Evolutionary conservation across 2,329 filamentous ascomycete species (phyloP), one percentile per base, ranked within the genome.

Genomic region (Geosmithia putterillii): DNA sequence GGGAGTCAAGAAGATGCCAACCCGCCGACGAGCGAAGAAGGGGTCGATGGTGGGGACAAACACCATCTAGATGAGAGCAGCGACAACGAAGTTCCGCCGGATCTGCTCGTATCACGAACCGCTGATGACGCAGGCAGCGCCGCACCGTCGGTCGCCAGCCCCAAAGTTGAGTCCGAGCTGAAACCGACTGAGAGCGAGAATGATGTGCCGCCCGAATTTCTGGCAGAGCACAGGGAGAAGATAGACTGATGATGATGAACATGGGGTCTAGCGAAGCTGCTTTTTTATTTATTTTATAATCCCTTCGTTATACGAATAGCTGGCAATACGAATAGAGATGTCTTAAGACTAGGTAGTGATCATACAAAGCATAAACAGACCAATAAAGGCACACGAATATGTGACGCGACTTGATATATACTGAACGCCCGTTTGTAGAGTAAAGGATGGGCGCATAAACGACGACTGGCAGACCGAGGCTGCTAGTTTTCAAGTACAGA

Each of bases 181-280:
- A 18, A 41, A 18, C 12, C 38, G 23, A 36, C 32, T 12, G 35
- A 23, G 23, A 67, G 63, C 48, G 67, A 67, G 46, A 71, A 71
- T 41, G 70, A 71, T 42, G 63, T 76, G 7, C 71, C 73, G 1
- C 57, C 59, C 0, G 71, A 76, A 45, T 74, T 77, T 48, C 49
- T 76, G 7, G 66, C 66, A 10, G 67, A 73, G 50, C 66, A 71
- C 42, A 39, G 43, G 7, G 45, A 40, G 15, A 45, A 47, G 32
- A 35, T 44, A 23, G 46, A 54, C 15, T 51, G 47, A 44, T 32
- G 28, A 12, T 9, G 15, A 6, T 25, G 37, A 19, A 17, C 23
- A 37, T 37, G 35, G 35, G 15, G 6, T 38, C 18, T 7, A 9
- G 28, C 28, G n/a, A 34, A 34, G 28, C 19, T 25, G 22, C 4